phyloP scores from a whole-genome alignment of 2,329 filamentous ascomycete species.

The Grosmannia clavigera region DNA sequence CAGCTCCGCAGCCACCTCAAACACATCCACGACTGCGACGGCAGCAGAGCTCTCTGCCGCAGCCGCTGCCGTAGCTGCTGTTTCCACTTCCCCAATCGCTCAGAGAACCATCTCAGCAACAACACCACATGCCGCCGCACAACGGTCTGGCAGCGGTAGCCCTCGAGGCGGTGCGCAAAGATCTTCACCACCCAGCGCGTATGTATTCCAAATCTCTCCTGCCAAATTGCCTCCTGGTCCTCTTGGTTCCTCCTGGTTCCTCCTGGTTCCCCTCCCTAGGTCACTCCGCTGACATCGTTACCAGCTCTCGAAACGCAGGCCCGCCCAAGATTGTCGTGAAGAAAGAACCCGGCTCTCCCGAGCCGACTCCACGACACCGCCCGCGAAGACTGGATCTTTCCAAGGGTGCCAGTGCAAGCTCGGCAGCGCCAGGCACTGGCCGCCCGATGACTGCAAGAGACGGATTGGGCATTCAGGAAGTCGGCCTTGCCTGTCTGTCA shows the following conservation, averaged over 20 bases:
- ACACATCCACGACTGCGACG: slow-evolving; percentile 12
- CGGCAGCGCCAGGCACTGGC: slow-evolving; percentile 45
- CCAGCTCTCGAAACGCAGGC: slow-evolving; percentile 39
- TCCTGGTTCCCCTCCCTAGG: too few species aligned
- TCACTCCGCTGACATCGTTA: slow-evolving; percentile 1
- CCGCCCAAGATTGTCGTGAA: slow-evolving; percentile 83
- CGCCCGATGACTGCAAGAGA: slow-evolving; percentile 72
- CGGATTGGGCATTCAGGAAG: slow-evolving; percentile 73
- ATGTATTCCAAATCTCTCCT: slow-evolving; percentile 22
- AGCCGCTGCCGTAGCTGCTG: slow-evolving; percentile 20
- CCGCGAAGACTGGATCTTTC: slow-evolving; percentile 70
- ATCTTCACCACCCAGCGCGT: slow-evolving; percentile 48
- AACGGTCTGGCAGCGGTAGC: slow-evolving; percentile 42
- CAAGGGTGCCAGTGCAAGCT: slow-evolving; percentile 40
- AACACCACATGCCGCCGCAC: slow-evolving; percentile 30
- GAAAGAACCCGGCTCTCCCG: slow-evolving; percentile 87
- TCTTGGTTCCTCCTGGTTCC: not conserved
- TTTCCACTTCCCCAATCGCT: slow-evolving; percentile 29
- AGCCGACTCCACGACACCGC: slow-evolving; percentile 61
- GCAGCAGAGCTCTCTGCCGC: slow-evolving; percentile 30
- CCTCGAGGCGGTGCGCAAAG: slow-evolving; percentile 34
- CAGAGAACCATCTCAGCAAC: slow-evolving; percentile 27
- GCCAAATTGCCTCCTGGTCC: slow-evolving; percentile 3
- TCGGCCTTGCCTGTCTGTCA: slow-evolving; percentile 86
- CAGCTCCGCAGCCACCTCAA: not conserved